Percentiles rank a stretch among this genome's conserved stretches.
These are phyloP conservation scores for Pilatotrama ljubarskyi DNA, from an alignment of 768 basidiomycete species.

Conservation along the genomic window DNA sequence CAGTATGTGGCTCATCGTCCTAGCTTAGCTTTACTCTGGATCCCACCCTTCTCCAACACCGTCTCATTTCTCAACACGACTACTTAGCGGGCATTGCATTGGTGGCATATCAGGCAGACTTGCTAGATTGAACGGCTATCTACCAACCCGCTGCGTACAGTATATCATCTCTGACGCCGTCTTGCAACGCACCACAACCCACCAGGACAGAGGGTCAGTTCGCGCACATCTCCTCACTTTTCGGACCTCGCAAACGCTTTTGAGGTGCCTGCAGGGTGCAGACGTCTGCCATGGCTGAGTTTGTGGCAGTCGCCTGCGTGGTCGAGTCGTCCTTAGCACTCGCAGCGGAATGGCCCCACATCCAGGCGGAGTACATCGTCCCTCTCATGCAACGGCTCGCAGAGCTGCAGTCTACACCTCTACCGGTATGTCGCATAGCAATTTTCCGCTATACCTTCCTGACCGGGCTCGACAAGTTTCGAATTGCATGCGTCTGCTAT, in stretches of 20 bases:
- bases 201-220: background rate
- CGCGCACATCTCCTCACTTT: background rate
- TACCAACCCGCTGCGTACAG: background rate
- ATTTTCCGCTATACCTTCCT: background rate
- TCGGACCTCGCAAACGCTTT: too few relatives aligned
- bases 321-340: conserved; percentile 61
- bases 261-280: background rate
- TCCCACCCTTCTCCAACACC: too few relatives aligned
- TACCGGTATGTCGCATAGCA: conserved; percentile 33
- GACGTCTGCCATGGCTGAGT: background rate
- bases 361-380: conserved; percentile 49
- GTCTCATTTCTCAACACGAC: too few relatives aligned
- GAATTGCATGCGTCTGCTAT: conserved; percentile 62
- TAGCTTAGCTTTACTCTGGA: too few relatives aligned
- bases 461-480: conserved; percentile 31
- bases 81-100: too few relatives aligned
- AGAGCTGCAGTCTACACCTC: conserved; percentile 40
- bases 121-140: background rate
- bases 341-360: conserved; percentile 49
- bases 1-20: too few relatives aligned
- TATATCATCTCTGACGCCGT: background rate
- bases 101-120: too few relatives aligned
- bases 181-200: background rate
- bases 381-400: conserved; percentile 53
- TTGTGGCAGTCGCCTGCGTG: conserved; percentile 52